phyloP scores from a whole-genome alignment of 1,284 basidiomycete species.

The Chalciporus sp. region DNA sequence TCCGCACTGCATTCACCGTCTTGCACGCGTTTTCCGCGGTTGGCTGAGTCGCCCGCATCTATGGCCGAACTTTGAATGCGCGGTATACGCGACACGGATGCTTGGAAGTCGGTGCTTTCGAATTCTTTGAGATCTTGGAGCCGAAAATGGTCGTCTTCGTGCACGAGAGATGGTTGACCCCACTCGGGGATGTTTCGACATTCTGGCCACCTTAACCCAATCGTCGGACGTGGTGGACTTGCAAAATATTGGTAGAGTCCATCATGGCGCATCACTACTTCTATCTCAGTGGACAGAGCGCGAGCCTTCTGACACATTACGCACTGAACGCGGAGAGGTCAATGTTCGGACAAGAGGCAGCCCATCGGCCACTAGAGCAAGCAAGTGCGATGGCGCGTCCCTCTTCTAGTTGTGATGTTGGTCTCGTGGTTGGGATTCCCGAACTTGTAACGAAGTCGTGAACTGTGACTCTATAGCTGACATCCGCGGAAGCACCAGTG shows the following conservation, averaged over 20 bases:
- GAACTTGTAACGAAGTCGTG: constrained; percentile 25
- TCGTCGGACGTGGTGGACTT: constrained; percentile 19
- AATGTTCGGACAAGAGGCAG: constrained; percentile 14
- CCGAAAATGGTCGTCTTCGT: constrained; percentile 37
- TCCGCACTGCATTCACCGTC: constrained; percentile 10
- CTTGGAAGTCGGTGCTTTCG: constrained; percentile 27
- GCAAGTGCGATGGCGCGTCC: constrained; percentile 22
- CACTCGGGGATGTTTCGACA: constrained; percentile 37
- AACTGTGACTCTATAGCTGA: constrained; percentile 17
- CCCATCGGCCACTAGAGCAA: constrained; percentile 20
- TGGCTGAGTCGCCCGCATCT: not conserved
- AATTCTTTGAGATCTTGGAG: constrained; percentile 48
- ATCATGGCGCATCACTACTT: constrained; percentile 16
- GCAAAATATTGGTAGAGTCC: constrained; percentile 27
- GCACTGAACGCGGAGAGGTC: constrained; percentile 25
- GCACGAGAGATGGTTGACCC: constrained; percentile 32
- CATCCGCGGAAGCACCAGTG: not conserved
- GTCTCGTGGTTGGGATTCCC: not conserved
- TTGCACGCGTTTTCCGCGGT: constrained; percentile 16
- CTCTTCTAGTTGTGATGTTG: constrained; percentile 13
- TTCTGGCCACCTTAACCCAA: not conserved
- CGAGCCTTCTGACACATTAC: constrained; percentile 7
- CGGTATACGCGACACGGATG: not conserved
- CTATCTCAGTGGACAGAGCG: constrained; percentile 10
- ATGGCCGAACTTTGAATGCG: not conserved